Evolutionary conservation across 108 stramenopile species (phyloP), one percentile per base, ranked within the genome.

Genomic region (Stephanodiscus minutulus): DNA sequence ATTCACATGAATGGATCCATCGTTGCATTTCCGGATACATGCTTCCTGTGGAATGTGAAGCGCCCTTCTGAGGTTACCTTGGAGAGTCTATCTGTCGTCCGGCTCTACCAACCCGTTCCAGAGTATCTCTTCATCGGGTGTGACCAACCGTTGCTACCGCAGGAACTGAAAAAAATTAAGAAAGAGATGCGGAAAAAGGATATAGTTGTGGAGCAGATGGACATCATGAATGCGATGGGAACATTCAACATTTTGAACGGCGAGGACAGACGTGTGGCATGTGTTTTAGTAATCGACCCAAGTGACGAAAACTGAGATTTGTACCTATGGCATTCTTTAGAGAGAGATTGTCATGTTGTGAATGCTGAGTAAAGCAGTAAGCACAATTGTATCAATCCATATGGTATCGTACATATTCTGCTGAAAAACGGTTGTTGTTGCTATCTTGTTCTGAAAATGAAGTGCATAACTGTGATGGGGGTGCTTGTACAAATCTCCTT

Each of bases 181-280:
- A 36, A 43, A 35, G 81, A 83, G 47, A 39, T 88, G 50, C 15
- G 53, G 50, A 61, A n/a, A 33, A 25, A 60, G 53, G 65, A 54
- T 41, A 82, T 91, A 53, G 79, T 87, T 29, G 86, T 88, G 7
- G 90, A 91, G 59, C 65, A 82, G 20, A 76, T 88, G 78, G 79
- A 86, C 69, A 49, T 91, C 41, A 76, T 80, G 44, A 88, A 91
- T 77, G 87, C 88, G 13, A 91, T 91, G 85, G 90, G 88, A 9
- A 91, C 90, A 0, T 94, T 94, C 39, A 94, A 94, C 73, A 86
- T 94, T 52, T 75, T 94, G 77, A 94, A 94, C 79, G 92, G 85
- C n/a, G 92, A 94, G 66, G 92, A 91, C 68, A 61, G 92, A 79
- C 66, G 76, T 44, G 90, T 94, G 13, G 88, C 82, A 0, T 86